Conservation (phyloP, 2,329 filamentous ascomycete genomes). For the Westerdykella sp. region DNA sequence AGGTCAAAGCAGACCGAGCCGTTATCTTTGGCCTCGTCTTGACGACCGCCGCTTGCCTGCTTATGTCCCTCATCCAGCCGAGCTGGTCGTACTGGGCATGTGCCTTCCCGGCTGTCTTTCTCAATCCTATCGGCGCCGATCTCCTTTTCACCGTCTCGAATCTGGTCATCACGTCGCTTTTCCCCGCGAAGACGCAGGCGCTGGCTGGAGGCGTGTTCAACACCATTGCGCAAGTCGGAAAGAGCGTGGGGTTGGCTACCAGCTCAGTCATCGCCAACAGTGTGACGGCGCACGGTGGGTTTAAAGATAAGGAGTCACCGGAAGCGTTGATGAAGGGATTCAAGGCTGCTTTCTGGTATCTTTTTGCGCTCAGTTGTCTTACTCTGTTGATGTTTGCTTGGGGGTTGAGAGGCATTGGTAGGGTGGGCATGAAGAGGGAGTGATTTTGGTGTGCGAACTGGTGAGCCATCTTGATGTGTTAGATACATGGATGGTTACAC, state of each 20-base stretch:
- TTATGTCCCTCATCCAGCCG: conserved; percentile 44
- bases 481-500: background rate
- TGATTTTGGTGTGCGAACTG: conserved; percentile 6
- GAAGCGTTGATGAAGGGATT: conserved; percentile 39
- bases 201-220: conserved; percentile 45
- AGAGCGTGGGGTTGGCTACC: conserved; percentile 36
- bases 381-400: conserved; percentile 31
- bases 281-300: conserved; percentile 17
- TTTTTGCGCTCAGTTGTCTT: conserved; percentile 32
- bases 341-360: conserved; percentile 40
- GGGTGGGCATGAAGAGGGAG: conserved; percentile 40
- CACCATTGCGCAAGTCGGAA: conserved; percentile 40
- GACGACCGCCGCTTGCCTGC: conserved; percentile 33
- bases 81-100: conserved; percentile 45
- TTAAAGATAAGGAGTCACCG: conserved; percentile 25
- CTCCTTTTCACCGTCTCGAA: conserved; percentile 41
- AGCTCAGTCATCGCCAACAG: conserved; percentile 35
- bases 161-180: conserved; percentile 39
- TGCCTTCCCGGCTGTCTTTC: conserved; percentile 40
- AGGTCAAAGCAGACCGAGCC: conserved; percentile 40
- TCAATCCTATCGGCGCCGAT: conserved; percentile 43
- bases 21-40: conserved; percentile 31
- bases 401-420: conserved; percentile 41
- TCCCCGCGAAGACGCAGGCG: conserved; percentile 38
- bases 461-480: too few relatives aligned